Evolutionary conservation across 495 filamentous ascomycete species (phyloP).

Genomic region (Neurospora sp.): DNA sequence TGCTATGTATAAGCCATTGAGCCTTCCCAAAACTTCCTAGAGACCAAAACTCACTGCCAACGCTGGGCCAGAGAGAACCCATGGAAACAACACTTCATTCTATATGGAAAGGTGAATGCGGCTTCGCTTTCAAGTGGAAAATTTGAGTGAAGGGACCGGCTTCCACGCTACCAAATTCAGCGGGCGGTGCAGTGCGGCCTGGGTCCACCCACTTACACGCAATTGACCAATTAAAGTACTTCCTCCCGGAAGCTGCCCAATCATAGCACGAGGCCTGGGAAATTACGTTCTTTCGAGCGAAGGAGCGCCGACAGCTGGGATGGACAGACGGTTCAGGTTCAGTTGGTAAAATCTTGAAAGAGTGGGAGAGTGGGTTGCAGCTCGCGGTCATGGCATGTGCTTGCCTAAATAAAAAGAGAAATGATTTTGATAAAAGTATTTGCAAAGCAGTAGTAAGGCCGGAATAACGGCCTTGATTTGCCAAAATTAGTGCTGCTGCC

Average conservation of each 20-base stretch:
- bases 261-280: not conserved
- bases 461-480: not conserved
- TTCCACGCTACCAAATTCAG: not conserved
- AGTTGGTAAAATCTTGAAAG: not conserved
- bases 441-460: not conserved
- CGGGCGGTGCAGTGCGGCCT: not conserved
- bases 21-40: not conserved
- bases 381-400: not conserved
- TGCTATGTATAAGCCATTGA: not conserved
- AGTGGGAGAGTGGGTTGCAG: not conserved
- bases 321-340: not conserved
- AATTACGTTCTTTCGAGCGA: not conserved
- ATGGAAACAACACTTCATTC: not conserved
- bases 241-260: not conserved
- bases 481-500: not conserved
- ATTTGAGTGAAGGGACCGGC: not conserved
- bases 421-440: not conserved
- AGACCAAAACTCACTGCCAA: not conserved
- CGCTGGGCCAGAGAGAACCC: not conserved
- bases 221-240: not conserved
- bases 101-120: not conserved
- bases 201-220: not conserved
- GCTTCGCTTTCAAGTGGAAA: not conserved
- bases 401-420: not conserved
- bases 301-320: not conserved